Evolutionary conservation across 1,284 basidiomycete genomes (phyloP), one percentile per base, ranked within the genome.

Genomic region (Thelephora terrestris): DNA sequence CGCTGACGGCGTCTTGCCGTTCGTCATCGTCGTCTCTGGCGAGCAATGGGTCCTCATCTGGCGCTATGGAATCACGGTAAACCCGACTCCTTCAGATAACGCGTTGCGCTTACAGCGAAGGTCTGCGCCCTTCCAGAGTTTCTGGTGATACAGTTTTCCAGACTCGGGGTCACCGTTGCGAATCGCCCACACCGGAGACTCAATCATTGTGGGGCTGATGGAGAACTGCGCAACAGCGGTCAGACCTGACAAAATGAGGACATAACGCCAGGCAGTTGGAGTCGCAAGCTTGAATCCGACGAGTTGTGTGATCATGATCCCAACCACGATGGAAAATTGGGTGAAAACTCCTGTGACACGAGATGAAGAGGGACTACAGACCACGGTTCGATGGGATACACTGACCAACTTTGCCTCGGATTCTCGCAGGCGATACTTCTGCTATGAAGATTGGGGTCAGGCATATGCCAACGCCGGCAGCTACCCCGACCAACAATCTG

Each of bases 361-460:
- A 35, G 5, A 20, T 34, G 18, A 32, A 20, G 24, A n/a, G 29
- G 32, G 21, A n/a, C 24, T 27, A 12, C 5, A 44, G 12, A 18
- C 10, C 16, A 7, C 23, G 7, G 25, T 38, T 36, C 7, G 27
- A 25, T 25, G 14, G 12, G 27, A 36, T 18, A 36, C 25, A 16
- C 24, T 39, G 55, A 78, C 85, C 87, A 51, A 89, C 69, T 47
- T 73, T 81, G n/a, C 87, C 87, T 55, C 76, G 78, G 44, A 89
- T 81, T 50, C 72, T 71, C 4, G 79, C 67, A 1, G 87, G 88
- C 0, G 91, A 79, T 12, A 94, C 81, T 60, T 91, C 85, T 7
- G 87, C 78, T 29, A 95, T 73, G 65, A 83, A 94, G 42, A 94
- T 78, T 7, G 92, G 91, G 1, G 82, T 80, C n/a, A 91, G 77